Percentiles rank a stretch among this genome's conserved stretches.
These are phyloP conservation scores for Corrigiola litoralis DNA, from an alignment of 179 eudicot species.

Conservation along the genomic window DNA sequence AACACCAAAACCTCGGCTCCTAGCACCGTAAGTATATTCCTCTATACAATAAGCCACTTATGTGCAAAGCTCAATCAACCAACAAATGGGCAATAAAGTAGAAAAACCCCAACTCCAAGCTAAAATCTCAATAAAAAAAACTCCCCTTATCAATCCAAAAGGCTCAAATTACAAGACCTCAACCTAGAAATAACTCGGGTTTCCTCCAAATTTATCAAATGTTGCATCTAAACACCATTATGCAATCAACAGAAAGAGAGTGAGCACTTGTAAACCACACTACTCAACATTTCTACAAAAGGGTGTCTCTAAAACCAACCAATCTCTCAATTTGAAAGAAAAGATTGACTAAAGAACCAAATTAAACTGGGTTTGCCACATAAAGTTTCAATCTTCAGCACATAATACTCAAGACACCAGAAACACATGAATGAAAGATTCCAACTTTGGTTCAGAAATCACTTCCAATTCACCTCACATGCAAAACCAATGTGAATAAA, in stretches of 20 bases:
- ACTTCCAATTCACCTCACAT: neutral
- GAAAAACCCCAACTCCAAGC: neutral
- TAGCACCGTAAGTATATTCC: neutral
- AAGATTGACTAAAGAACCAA: neutral
- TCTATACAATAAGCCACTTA: neutral
- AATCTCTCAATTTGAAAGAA: neutral
- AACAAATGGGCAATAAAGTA: neutral
- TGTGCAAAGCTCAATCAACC: conserved; percentile 2
- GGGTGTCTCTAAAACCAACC: conserved; percentile 15
- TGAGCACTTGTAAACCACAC: conserved; percentile 5
- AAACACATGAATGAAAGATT: neutral
- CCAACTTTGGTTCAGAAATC: neutral
- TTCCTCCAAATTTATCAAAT: conserved; percentile 11
- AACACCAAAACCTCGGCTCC: neutral
- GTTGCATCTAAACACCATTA: conserved; percentile 11
- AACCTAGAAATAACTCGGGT: conserved; percentile 14
- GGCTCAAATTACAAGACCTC: neutral
- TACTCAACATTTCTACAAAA: neutral
- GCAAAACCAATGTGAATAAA: no score
- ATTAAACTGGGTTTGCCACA: conserved; percentile 1
- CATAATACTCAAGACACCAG: conserved; percentile 5
- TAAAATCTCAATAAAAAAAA: neutral
- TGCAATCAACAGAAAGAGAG: conserved; percentile 11
- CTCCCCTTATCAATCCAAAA: conserved; percentile 1
- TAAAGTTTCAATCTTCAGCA: conserved; percentile 11